These are phyloP conservation scores for Hyparrhenia diplandra DNA, from an alignment of 176 grass and related monocot species.

Conservation along the genomic window DNA sequence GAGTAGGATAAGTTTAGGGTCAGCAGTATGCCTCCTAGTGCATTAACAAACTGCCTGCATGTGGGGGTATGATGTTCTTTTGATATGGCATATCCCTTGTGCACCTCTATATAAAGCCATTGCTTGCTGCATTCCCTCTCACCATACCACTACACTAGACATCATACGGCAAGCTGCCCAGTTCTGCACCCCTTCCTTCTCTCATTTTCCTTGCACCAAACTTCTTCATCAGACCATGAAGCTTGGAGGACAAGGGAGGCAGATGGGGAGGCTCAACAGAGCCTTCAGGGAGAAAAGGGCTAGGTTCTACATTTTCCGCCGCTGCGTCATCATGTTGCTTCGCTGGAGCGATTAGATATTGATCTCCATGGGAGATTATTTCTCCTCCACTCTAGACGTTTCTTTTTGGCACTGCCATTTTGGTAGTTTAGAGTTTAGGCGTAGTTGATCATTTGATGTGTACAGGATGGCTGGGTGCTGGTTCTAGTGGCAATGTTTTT, in stretches of 20 bases:
- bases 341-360: conserved; percentile 48
- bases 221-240: conserved; percentile 34
- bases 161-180: conserved; percentile 13
- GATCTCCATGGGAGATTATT: not conserved
- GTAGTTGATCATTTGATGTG: conserved; percentile 31
- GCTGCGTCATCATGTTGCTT: conserved; percentile 52
- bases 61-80: conserved; percentile 51
- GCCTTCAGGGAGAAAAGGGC: conserved; percentile 57
- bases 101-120: conserved; percentile 50
- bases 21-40: conserved; percentile 46
- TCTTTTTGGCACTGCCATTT: conserved; percentile 28
- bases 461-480: conserved; percentile 30
- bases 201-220: conserved; percentile 16
- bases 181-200: not conserved
- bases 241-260: conserved; percentile 45
- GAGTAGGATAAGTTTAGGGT: conserved; percentile 43
- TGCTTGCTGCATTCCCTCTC: conserved; percentile 1
- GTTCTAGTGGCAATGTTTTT: conserved; percentile 10
- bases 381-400: conserved; percentile 18
- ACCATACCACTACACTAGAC: conserved; percentile 15
- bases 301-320: conserved; percentile 58
- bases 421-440: conserved; percentile 29
- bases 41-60: conserved; percentile 50
- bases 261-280: conserved; percentile 49
- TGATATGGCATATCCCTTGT: conserved; percentile 34